Percentiles rank a stretch among this genome's conserved stretches.
These are phyloP conservation scores for Cenococcum geophilum DNA, from an alignment of 495 filamentous ascomycete species.

Conservation along the genomic window DNA sequence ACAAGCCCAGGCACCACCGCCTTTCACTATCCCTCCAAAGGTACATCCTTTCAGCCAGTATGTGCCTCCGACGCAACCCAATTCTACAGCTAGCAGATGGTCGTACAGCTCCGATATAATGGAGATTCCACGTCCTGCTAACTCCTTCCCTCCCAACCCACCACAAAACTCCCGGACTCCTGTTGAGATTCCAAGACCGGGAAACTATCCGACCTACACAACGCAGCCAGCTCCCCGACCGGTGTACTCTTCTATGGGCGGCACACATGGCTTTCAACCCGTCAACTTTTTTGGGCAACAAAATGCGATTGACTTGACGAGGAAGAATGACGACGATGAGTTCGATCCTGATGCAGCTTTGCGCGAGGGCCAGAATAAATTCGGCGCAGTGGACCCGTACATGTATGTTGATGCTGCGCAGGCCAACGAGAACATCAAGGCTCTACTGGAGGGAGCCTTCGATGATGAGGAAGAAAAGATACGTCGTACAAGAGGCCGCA, in stretches of 20 bases:
- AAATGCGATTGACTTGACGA: background rate
- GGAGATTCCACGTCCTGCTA: constrained; percentile 24
- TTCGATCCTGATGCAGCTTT: constrained; percentile 41
- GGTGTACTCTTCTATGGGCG: constrained; percentile 33
- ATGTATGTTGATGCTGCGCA: constrained; percentile 70
- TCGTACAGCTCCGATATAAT: constrained; percentile 23
- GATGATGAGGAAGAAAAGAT: constrained; percentile 70
- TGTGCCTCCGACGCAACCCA: background rate
- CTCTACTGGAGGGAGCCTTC: constrained; percentile 76
- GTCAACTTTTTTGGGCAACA: constrained; percentile 15
- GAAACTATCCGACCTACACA: constrained; percentile 20
- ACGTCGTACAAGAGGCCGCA: constrained; percentile 47
- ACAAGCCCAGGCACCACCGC: constrained; percentile 7
- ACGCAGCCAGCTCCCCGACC: constrained; percentile 29
- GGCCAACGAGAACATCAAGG: constrained; percentile 80
- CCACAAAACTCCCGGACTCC: constrained; percentile 24
- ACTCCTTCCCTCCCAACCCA: constrained; percentile 34
- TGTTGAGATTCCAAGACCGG: constrained; percentile 26
- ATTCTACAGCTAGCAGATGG: background rate
- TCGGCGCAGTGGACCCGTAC: constrained; percentile 49
- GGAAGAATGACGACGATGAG: constrained; percentile 30
- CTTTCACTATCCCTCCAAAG: constrained; percentile 4
- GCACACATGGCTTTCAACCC: constrained; percentile 31
- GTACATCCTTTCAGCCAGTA: background rate
- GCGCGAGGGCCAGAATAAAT: constrained; percentile 28